Percentiles rank a stretch among this genome's conserved stretches.
Evolutionary conservation across 306 rosid genomes (phyloP).

Genomic region (Quercus glauca): DNA sequence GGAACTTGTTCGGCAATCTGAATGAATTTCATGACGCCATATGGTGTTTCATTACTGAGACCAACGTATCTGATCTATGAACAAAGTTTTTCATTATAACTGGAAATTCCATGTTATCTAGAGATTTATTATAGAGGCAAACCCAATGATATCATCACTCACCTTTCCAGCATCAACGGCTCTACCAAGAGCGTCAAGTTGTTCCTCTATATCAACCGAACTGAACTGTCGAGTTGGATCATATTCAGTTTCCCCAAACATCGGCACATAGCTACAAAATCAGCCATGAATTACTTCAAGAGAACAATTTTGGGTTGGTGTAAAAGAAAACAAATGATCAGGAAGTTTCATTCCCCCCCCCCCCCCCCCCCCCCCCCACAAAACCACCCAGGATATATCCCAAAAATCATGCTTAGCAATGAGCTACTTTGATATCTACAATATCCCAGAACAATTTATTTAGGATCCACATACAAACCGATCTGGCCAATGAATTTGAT

Average conservation of each 20-base stretch:
- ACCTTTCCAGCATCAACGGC: conserved; percentile 80
- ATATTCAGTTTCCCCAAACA: conserved; percentile 90
- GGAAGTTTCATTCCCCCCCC: background rate
- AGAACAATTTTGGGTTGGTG: background rate
- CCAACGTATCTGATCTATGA: conserved; percentile 79
- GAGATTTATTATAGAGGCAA: background rate
- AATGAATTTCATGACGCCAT: conserved; percentile 89
- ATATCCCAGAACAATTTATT: background rate
- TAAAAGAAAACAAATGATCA: background rate
- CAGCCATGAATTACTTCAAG: conserved; percentile 16
- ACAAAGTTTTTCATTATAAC: conserved; percentile 12
- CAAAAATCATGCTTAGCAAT: background rate
- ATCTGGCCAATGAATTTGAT: conserved; percentile 97
- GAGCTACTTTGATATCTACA: conserved; percentile 12
- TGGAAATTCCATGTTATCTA: background rate
- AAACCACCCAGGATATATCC: background rate
- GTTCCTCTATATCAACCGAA: conserved; percentile 69
- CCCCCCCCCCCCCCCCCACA: background rate
- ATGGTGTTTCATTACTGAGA: conserved; percentile 91
- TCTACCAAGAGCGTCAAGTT: conserved; percentile 65
- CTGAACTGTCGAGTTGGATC: conserved; percentile 59
- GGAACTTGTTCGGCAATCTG: conserved; percentile 53
- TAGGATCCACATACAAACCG: conserved; percentile 69
- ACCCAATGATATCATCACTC: conserved; percentile 16
- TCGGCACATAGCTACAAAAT: conserved; percentile 71